A percentile compares a stretch with the other conserved stretches of the same genome.
These are phyloP conservation scores for Ascochyta clinopodiicola DNA, from an alignment of 2,329 filamentous ascomycete genomes.

Conservation along the genomic window DNA sequence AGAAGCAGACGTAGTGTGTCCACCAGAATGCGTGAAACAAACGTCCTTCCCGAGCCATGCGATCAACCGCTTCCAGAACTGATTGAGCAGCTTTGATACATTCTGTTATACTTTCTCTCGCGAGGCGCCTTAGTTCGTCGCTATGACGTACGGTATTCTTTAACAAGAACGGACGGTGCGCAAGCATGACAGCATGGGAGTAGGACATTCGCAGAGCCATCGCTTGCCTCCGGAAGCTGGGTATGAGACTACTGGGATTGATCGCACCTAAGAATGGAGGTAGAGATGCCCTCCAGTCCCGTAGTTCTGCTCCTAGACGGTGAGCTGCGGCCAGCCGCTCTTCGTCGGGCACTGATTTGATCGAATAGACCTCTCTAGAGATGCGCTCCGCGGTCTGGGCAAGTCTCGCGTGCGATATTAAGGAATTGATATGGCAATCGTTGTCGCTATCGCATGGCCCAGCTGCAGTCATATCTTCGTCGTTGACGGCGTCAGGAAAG, in stretches of 20 bases:
- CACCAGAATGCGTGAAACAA: conserved; percentile 57
- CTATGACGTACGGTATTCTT: conserved; percentile 22
- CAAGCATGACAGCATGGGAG: conserved; percentile 45
- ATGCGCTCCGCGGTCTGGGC: conserved; percentile 42
- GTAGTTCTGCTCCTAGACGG: conserved; percentile 48
- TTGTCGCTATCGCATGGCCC: conserved; percentile 40
- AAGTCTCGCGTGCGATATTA: conserved; percentile 55
- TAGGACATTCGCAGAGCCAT: conserved; percentile 42
- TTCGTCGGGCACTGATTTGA: conserved; percentile 41
- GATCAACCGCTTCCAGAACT: conserved; percentile 46
- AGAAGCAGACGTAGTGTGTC: conserved; percentile 59
- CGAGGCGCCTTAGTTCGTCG: conserved; percentile 36
- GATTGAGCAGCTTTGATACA: conserved; percentile 54
- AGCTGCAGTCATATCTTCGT: conserved; percentile 61
- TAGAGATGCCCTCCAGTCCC: conserved; percentile 41
- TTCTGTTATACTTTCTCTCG: conserved; percentile 50
- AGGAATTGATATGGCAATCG: conserved; percentile 60
- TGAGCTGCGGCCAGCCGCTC: conserved; percentile 50
- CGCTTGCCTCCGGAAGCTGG: conserved; percentile 49
- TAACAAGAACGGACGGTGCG: conserved; percentile 43
- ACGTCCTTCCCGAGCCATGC: conserved; percentile 46
- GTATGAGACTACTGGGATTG: conserved; percentile 55
- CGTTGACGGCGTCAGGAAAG: conserved; percentile 62
- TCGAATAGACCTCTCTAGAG: conserved; percentile 42
- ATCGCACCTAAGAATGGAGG: conserved; percentile 55